These are phyloP conservation scores for Nannochloropsis salina DNA, from an alignment of 108 stramenopile species.

Conservation along the genomic window DNA sequence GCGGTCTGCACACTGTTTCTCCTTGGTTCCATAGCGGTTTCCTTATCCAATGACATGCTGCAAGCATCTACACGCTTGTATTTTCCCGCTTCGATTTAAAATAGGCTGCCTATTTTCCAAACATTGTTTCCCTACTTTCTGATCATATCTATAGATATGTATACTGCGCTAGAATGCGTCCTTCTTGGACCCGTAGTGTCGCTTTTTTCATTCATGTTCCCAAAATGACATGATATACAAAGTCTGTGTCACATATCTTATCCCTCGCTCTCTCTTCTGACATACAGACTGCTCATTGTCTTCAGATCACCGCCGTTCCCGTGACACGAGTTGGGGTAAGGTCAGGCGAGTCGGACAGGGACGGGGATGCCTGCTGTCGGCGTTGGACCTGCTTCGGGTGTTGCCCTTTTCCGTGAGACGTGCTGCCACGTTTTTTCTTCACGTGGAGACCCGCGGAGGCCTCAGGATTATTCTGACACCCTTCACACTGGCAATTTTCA, in stretches of 20 bases:
- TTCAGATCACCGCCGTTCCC: background rate
- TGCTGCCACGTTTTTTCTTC: background rate
- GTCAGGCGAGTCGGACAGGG: background rate
- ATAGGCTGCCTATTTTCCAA: no score
- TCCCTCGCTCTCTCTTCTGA: background rate
- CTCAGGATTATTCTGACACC: conserved; percentile 70
- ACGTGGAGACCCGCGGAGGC: conserved; percentile 13
- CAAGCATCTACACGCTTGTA: no score
- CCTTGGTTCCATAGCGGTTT: no score
- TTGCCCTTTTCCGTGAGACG: background rate
- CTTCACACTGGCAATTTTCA: conserved; percentile 77
- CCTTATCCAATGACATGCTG: no score
- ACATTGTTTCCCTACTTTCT: background rate
- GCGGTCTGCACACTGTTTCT: conserved; percentile 14
- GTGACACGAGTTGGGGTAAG: background rate
- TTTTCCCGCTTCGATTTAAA: no score
- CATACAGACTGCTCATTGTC: background rate
- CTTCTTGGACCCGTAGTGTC: no score
- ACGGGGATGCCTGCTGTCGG: background rate
- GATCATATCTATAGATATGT: no score
- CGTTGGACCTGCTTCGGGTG: background rate
- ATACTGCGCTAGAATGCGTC: no score
- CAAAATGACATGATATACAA: background rate
- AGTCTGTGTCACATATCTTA: background rate
- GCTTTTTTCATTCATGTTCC: background rate